Base-by-base conservation (phyloP, 2,329 filamentous ascomycete species). In the Rhynchosporium graminicola region DNA sequence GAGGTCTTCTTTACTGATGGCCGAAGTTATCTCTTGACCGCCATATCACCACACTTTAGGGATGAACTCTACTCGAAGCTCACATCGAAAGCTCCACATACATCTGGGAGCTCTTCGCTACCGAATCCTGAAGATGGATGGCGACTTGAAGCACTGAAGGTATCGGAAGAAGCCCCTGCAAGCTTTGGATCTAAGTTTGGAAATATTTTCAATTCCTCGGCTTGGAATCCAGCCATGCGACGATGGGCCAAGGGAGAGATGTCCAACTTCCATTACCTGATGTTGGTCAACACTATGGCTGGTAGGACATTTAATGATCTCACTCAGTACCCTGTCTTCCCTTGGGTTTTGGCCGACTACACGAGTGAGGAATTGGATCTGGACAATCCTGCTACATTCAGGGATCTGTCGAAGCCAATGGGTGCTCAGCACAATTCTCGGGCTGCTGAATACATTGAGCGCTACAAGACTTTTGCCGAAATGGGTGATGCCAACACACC, bases 1-100 rank as follows among this genome's bases (percentile, higher is more conserved):
- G 95, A 99, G 73, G 85, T 97, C 2, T 99, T 99, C 78, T 99
- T 99, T 74, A 93, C 92, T 0, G 96, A 99, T 73, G 95, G 95
- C 0, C 88, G 92, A 61, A 99, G 95, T 77, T 99, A 98, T 74
- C 81, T 99, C 15, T 77, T 99, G 62, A 98, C 94, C 0, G 87
- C 92, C 3, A 89, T 92, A 62, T 92, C 89, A 42, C 83, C 89
- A 0, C 77, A 79, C 38, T 80, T 87, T 43, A 85, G 95, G 65
- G 92, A 99, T 72, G 90, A 94, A 62, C 80, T 99, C 3, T 92
- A 91, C 68, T 80, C 82, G 15, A 91, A 89, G 67, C 85, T 99
- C 57, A 82, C 87, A 28, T 82, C 80, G 65, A 92, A 93, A 75
- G 92, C 93, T 5, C 91, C 92, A 3, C 91, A 95, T 66, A 90